Base-by-base conservation (phyloP, 768 basidiomycete genomes). In the Filobasidium floriforme region DNA sequence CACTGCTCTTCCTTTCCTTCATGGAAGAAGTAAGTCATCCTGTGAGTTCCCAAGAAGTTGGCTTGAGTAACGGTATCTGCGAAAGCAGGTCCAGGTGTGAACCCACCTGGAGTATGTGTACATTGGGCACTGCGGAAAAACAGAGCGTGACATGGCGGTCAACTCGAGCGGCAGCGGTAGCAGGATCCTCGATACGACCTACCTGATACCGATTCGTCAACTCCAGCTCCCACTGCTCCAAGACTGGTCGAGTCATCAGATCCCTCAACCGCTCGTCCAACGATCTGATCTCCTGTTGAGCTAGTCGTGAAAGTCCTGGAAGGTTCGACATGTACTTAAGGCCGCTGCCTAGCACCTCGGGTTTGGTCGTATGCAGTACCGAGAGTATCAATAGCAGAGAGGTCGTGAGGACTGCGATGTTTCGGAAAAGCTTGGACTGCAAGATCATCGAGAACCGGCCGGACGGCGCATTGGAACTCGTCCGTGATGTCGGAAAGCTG, bases 181-280 rank as follows among this genome's bases (percentile, higher is more conserved):
- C n/a, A 26, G 6, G 54, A 57, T 15, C 7, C 22, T 2, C 9
- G 32, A 37, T 37, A n/a, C 54, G 15, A 49, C 61, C 19, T n/a
- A 62, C 61, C 54, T 57, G 54, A 26, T 57, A 57, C n/a, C 54
- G 54, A 57, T 57, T 57, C 15, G 69, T 62, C 37, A 71, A 41
- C 61, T 74, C 73, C n/a, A 70, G 69, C 60, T 76, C 73, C 71
- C 71, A 72, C 46, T 74, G 73, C 19, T 65, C 65, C 11, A 76
- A 66, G 14, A 71, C 71, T 1, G 75, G 73, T 51, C 68, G 63
- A 1, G 67, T 68, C 28, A 76, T 62, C 52, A 76, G 66, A 26
- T 73, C 65, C 46, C 63, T 60, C 41, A 76, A 63, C 46, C 75
- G 49, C 15, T 57, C 57, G 43, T 68, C 67, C 46, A 62, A 37